These are phyloP conservation scores for Pugionium cornutum DNA, from an alignment of 345 rosid species.

Conservation along the genomic window DNA sequence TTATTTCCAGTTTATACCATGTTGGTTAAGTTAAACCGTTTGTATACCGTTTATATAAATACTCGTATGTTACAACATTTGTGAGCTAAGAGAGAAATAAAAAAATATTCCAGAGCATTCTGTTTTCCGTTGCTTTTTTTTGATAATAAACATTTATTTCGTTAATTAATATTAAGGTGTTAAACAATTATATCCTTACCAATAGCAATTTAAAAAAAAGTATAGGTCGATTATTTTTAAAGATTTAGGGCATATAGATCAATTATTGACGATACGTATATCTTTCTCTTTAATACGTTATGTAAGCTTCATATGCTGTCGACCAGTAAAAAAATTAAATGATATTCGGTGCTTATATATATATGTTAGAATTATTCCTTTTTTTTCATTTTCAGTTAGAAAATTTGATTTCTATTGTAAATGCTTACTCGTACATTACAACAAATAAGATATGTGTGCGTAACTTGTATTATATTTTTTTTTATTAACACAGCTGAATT, in stretches of 20 bases:
- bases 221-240: constrained; percentile 4
- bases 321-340: neutral
- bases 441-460: too few species aligned
- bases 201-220: neutral
- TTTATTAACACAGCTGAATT: too few species aligned
- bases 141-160: too few species aligned
- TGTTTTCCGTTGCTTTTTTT: too few species aligned
- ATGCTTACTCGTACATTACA: neutral
- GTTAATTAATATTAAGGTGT: constrained; percentile 2
- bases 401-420: neutral
- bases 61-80: too few species aligned
- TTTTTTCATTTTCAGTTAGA: too few species aligned
- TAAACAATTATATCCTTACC: neutral
- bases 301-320: constrained; percentile 20
- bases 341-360: constrained; percentile 5
- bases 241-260: constrained; percentile 13
- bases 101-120: too few species aligned
- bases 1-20: too few species aligned
- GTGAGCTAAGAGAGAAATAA: too few species aligned
- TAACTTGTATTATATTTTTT: too few species aligned
- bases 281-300: neutral
- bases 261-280: constrained; percentile 27
- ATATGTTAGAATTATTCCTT: neutral
- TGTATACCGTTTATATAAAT: too few species aligned
- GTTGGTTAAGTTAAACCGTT: too few species aligned